Evolutionary conservation across 805 yeast genomes (phyloP), one percentile per base, ranked within the genome.

Genomic region (Brettanomyces custersianus): DNA sequence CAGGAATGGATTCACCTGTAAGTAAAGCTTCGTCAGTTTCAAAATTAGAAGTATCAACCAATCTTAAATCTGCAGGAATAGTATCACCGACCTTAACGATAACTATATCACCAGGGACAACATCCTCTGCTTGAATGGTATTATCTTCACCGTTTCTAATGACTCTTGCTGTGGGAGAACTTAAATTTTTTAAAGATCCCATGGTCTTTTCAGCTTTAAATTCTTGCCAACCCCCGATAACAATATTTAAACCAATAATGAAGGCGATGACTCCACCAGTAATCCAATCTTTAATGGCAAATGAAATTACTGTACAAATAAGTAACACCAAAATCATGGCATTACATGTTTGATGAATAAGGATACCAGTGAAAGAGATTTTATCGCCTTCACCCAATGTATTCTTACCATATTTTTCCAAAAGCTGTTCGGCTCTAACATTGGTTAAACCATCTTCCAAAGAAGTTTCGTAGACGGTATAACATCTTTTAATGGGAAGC

Each of bases 1-100:
- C 71, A 3, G 95, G 88, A 31, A 74, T 55, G 0, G 94, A 73
- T 60, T 90, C 97, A 34, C 97, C 97, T 0, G 97, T 88, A 39
- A 90, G 66, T 23, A 87, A 60, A 4, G 95, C 80, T 57, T 90
- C 97, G 52, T 87, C 88, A 9, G 84, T 73, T 52, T 80, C 88
- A 43, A 81, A 74, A 53, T 80, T 81, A 52, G 71, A 65, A 33
- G 68, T 46, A 30, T 67, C 73, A 37, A 76, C 47, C 33, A 80
- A 61, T 46, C 88, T 66, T 38, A 79, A 46, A 53, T 80, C 88
- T 12, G 88, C 87, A 13, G 88, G 88, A 25, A 80, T 60, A 6
- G 86, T 79, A 49, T 80, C 88, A 37, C 88, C 88, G 32, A 77
- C 82, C 41, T 66, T 64, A 33, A 80, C 67, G 34, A 63, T 59